Evolutionary conservation across 345 rosid genomes (phyloP).

Genomic region (Anastatica hierochuntica): DNA sequence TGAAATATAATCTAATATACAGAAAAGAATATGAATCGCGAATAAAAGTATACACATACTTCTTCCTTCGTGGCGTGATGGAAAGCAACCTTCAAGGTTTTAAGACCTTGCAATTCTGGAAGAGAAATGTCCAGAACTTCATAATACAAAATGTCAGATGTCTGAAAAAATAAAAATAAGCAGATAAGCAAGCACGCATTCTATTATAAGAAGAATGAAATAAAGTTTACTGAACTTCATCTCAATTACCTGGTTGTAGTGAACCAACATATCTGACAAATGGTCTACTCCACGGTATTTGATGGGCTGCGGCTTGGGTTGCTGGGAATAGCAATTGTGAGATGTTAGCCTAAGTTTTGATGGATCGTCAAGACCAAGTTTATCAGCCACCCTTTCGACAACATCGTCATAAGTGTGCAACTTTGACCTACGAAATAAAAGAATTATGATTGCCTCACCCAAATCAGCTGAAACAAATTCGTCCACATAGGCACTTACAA

Average conservation of each 20-base stretch:
- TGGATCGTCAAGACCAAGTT: conserved; percentile 78
- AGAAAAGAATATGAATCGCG: background rate
- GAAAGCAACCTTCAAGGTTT: conserved; percentile 79
- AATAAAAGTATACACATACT: conserved; percentile 35
- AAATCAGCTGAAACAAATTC: conserved; percentile 5
- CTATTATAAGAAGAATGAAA: conserved; percentile 8
- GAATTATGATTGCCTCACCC: background rate
- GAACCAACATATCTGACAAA: conserved; percentile 82
- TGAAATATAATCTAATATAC: background rate
- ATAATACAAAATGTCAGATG: conserved; percentile 84
- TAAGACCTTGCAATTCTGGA: conserved; percentile 85
- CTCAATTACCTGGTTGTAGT: conserved; percentile 72
- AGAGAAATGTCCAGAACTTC: too few relatives aligned
- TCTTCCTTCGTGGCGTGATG: conserved; percentile 75
- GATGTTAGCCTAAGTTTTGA: conserved; percentile 86
- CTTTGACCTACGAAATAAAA: conserved; percentile 58
- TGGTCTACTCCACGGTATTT: conserved; percentile 81
- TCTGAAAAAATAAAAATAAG: conserved; percentile 28
- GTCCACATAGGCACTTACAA: conserved; percentile 45
- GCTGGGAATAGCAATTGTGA: conserved; percentile 99
- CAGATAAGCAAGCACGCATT: conserved; percentile 16
- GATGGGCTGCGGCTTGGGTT: conserved; percentile 91
- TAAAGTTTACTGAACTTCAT: background rate
- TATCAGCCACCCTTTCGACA: conserved; percentile 74
- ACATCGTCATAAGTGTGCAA: conserved; percentile 87